Evolutionary conservation across 139 green algal species (phyloP), one percentile per base, ranked within the genome.

Genomic region (Desmodesmus armatus): DNA sequence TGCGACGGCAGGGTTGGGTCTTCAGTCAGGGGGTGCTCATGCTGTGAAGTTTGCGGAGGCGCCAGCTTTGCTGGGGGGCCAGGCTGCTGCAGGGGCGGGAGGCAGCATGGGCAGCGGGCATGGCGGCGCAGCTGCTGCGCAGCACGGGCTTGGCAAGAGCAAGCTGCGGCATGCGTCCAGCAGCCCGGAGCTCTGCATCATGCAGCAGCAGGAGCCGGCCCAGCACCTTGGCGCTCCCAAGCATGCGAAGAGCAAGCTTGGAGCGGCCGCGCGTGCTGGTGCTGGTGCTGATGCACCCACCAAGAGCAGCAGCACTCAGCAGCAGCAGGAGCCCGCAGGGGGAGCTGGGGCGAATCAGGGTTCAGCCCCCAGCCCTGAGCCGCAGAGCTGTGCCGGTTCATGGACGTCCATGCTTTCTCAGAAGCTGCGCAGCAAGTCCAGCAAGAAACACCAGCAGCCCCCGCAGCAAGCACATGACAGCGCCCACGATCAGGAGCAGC

Each of bases 81-180:
- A 33, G 33, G 31, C 39, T 35, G 39, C 69, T 35, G 69, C 69
- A 51, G 29, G 7, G 33, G 39, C 31, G 7, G 31, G n/a, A 63
- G 72, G 7, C 43, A 65, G 29, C 43, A 2, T 21, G 13, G 7
- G 13, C 47, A 55, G 47, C 47, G 47, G 47, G 47, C 47, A 55
- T 55, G 47, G 21, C 31, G 2, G 58, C 53, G 69, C 69, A 77
- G 69, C 39, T 55, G 37, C 31, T 70, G 40, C 31, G 39, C 11
- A 35, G 40, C 35, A 74, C 27, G 33, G 7, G 66, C 35, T 49
- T 29, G 35, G n/a, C 7, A 53, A 77, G 39, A 77, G 69, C 69
- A 77, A 77, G 69, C 69, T 77, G 23, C 23, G 39, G 5, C 69
- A 77, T 23, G 69, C 69, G 37, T 77, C 69, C 21, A 77, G 69